Evolutionary conservation across 352 stramenopile species (phyloP).

Genomic region (Phytophthora pinifolia): DNA sequence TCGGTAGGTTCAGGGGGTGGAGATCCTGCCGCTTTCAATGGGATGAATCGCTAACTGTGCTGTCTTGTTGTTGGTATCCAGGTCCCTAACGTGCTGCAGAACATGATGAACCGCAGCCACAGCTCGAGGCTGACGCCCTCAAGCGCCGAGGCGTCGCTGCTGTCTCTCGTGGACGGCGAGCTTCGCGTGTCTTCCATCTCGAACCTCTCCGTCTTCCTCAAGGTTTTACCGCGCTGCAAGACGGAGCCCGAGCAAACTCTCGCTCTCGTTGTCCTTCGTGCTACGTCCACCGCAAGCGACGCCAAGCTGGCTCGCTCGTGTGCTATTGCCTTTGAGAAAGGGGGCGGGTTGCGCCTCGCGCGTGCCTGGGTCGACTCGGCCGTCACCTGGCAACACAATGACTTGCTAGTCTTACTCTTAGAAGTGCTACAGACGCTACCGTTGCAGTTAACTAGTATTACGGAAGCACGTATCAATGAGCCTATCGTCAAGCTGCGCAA

Average conservation of each 20-base stretch:
- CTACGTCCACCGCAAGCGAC: slow-evolving; percentile 56
- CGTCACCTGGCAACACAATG: slow-evolving; percentile 78
- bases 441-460: slow-evolving; percentile 86
- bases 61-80: slow-evolving; percentile 4
- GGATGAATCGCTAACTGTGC: slow-evolving; percentile 7
- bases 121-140: slow-evolving; percentile 30
- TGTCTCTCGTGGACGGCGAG: slow-evolving; percentile 59
- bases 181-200: slow-evolving; percentile 49
- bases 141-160: slow-evolving; percentile 45
- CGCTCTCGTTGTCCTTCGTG: slow-evolving; percentile 69
- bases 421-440: slow-evolving; percentile 80
- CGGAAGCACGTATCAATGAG: slow-evolving; percentile 86
- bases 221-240: slow-evolving; percentile 57
- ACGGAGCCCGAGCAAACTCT: slow-evolving; percentile 72
- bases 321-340: slow-evolving; percentile 68
- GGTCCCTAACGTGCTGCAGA: slow-evolving; percentile 42
- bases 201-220: slow-evolving; percentile 60
- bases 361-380: slow-evolving; percentile 78
- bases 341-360: slow-evolving; percentile 70
- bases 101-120: slow-evolving; percentile 32
- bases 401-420: slow-evolving; percentile 79
- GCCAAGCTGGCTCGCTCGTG: slow-evolving; percentile 60
- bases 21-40: neutral
- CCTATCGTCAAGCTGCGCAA: slow-evolving; percentile 88
- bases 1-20: slow-evolving; percentile 20